phyloP scores from a whole-genome alignment of 129 eudicot species.

The Lonicera japonica region DNA sequence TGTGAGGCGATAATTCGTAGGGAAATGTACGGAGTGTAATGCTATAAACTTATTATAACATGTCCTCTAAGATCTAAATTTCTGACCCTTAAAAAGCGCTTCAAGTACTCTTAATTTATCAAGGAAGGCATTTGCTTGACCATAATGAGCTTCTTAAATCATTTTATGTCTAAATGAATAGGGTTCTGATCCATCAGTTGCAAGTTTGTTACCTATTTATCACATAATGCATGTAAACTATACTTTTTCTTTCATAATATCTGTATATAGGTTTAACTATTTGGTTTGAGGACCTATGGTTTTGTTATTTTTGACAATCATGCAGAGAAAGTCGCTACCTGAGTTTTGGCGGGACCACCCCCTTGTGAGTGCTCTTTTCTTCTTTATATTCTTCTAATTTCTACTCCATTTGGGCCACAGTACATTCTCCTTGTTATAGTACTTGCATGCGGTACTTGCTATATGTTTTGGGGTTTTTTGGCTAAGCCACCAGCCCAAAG shows the following conservation, averaged over 20 bases:
- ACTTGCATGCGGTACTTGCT: not conserved
- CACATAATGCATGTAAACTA: not conserved
- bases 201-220: not conserved
- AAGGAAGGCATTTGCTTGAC: not conserved
- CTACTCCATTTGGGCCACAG: not conserved
- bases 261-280: not conserved
- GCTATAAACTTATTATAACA: not conserved
- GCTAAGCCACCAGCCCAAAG: no score
- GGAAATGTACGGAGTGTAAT: not conserved
- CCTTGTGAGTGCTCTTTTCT: slow-evolving; percentile 45
- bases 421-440: not conserved
- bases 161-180: not conserved
- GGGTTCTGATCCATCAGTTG: no score
- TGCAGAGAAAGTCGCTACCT: slow-evolving; percentile 82
- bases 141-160: not conserved
- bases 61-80: slow-evolving; percentile 1
- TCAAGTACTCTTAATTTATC: not conserved
- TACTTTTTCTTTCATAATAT: not conserved
- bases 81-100: not conserved
- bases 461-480: no score
- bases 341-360: slow-evolving; percentile 97
- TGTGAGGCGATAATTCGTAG: no score
- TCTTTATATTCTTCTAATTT: not conserved
- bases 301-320: slow-evolving; percentile 8
- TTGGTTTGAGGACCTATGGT: not conserved